Conservation (phyloP, 164 flowering plant genomes). For the Aristolochia californica region DNA sequence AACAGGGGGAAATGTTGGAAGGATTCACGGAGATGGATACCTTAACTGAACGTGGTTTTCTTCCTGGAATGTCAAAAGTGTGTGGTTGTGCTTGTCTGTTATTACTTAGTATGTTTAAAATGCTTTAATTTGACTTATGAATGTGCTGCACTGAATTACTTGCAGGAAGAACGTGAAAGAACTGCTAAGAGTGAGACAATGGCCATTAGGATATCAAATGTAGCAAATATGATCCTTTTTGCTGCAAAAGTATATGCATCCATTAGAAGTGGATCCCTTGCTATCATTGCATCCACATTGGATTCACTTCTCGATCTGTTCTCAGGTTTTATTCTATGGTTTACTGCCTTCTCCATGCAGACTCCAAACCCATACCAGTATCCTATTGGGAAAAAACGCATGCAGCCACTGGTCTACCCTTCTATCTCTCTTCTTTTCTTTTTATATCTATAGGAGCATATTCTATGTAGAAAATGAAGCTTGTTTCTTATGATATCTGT, state of each 20-base stretch:
- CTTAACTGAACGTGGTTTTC: conserved; percentile 65
- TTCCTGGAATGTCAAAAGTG: conserved; percentile 86
- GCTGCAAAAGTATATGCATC: conserved; percentile 88
- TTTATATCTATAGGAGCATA: neutral
- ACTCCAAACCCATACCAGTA: conserved; percentile 85
- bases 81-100: neutral
- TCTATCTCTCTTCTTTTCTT: neutral
- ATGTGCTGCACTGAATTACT: conserved; percentile 8
- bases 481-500: no score
- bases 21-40: conserved; percentile 91
- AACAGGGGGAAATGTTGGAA: conserved; percentile 86
- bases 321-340: conserved; percentile 93
- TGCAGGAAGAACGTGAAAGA: conserved; percentile 77
- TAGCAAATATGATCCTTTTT: conserved; percentile 85
- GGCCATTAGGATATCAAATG: conserved; percentile 81
- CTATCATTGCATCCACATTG: conserved; percentile 83
- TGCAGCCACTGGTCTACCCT: conserved; percentile 81
- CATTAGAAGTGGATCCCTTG: conserved; percentile 67
- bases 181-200: conserved; percentile 68
- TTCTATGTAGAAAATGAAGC: no score
- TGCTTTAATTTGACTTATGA: neutral
- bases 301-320: conserved; percentile 90
- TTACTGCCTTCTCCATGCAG: conserved; percentile 89
- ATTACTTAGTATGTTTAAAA: neutral
- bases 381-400: conserved; percentile 91